A percentile compares a stretch with the other conserved stretches of the same genome.
Evolutionary conservation across 208 protist genomes (phyloP).

Genomic region (Leishmania amazonensis): DNA sequence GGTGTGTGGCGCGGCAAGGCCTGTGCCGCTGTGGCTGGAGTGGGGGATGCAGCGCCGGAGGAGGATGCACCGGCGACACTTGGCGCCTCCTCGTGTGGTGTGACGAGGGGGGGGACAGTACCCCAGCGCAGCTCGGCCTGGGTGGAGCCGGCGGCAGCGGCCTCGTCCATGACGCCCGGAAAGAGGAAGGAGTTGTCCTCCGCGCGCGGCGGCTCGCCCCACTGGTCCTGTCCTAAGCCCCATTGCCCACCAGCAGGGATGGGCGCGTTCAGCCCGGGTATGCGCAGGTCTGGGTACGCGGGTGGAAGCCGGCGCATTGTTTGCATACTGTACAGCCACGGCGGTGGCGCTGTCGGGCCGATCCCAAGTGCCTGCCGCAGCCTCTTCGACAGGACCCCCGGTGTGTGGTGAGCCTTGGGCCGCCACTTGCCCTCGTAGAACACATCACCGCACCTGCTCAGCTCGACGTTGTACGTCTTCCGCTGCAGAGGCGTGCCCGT

Average conservation of each 20-base stretch:
- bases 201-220: slow-evolving; percentile 96
- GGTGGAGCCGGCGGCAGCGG: slow-evolving; percentile 26
- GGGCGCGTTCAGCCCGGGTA: slow-evolving; percentile 98
- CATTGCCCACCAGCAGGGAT: slow-evolving; percentile 97
- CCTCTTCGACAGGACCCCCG: slow-evolving; percentile 89
- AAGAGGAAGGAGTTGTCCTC: slow-evolving; percentile 84
- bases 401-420: slow-evolving; percentile 59
- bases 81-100: background rate
- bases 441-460: slow-evolving; percentile 95
- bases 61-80: slow-evolving; percentile 6
- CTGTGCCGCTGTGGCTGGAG: slow-evolving; percentile 12
- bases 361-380: slow-evolving; percentile 98
- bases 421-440: slow-evolving; percentile 98
- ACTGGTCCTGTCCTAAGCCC: slow-evolving; percentile 95
- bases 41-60: slow-evolving; percentile 9
- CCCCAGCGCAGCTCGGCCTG: slow-evolving; percentile 38
- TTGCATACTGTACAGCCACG: slow-evolving; percentile 99
- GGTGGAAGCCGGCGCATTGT: slow-evolving; percentile 97
- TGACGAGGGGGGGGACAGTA: slow-evolving; percentile 35
- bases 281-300: slow-evolving; percentile 97
- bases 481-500: slow-evolving; percentile 95
- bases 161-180: slow-evolving; percentile 86
- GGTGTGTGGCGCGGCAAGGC: slow-evolving; percentile 17
- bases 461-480: slow-evolving; percentile 76
- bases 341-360: slow-evolving; percentile 90